Conservation (phyloP, 73 alveolate species). For the Blepharisma japonicum region DNA sequence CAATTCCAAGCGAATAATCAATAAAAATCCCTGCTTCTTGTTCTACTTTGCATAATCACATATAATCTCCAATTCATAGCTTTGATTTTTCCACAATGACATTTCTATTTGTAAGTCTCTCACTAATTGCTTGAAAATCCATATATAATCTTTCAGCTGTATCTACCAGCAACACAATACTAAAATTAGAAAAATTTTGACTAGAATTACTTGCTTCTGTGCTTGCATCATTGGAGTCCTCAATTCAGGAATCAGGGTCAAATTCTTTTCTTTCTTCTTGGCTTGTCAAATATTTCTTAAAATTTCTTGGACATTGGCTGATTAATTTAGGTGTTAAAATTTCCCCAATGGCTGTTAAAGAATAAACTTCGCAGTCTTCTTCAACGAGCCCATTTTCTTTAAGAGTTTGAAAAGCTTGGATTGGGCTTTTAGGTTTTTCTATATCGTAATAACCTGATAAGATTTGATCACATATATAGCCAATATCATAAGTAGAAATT, state of each 20-base stretch:
- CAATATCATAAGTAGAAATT: conserved; percentile 3
- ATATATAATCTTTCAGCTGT: conserved; percentile 29
- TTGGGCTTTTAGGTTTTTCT: background rate
- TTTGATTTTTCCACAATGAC: conserved; percentile 8
- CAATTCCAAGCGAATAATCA: conserved; percentile 75
- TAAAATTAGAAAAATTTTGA: background rate
- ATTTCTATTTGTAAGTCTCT: background rate
- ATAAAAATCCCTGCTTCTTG: background rate
- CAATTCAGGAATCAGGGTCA: conserved; percentile 22
- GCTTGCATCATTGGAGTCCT: background rate
- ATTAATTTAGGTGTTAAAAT: background rate
- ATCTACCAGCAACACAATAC: background rate
- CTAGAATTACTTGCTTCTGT: background rate
- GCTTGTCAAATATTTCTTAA: background rate
- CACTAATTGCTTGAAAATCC: background rate
- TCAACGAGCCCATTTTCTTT: background rate
- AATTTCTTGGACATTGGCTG: background rate
- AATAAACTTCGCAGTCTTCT: conserved; percentile 1
- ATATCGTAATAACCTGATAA: background rate
- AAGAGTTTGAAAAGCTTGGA: background rate
- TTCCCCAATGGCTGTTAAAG: background rate
- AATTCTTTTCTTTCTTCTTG: background rate
- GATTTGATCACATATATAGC: background rate
- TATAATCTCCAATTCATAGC: conserved; percentile 32
- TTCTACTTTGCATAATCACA: conserved; percentile 2